These are phyloP conservation scores for Echites panduratus DNA, from an alignment of 257 asterid genomes.

Conservation along the genomic window DNA sequence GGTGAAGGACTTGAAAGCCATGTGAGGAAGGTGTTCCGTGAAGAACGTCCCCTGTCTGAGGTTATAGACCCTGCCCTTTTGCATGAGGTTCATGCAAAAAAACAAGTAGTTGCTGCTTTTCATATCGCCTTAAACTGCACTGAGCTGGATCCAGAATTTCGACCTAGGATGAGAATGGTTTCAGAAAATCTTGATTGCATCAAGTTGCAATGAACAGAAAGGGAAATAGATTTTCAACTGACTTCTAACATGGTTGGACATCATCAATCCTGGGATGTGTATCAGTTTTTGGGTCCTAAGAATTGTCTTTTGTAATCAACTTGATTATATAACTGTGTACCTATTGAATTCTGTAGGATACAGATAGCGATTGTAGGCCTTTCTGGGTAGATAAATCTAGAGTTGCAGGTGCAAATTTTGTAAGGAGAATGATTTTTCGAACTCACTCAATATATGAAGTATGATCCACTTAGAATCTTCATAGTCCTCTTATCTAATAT, in stretches of 20 bases:
- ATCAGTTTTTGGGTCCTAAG: neutral
- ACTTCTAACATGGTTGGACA: constrained; percentile 7
- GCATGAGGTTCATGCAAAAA: constrained; percentile 83
- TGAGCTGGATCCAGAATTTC: constrained; percentile 70
- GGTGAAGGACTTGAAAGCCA: constrained; percentile 58
- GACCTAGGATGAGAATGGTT: constrained; percentile 87
- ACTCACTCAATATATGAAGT: neutral
- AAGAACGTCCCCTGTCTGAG: constrained; percentile 74
- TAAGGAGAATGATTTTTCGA: neutral
- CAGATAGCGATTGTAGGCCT: neutral
- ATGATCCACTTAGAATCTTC: too few species aligned
- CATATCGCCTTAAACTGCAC: constrained; percentile 75
- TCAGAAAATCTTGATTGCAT: constrained; percentile 69
- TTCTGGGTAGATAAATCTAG: neutral
- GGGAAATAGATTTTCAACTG: neutral
- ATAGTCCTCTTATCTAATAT: too few species aligned
- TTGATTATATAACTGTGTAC: neutral
- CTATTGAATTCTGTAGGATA: neutral
- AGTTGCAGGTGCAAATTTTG: neutral
- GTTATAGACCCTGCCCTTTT: constrained; percentile 65
- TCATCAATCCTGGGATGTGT: neutral
- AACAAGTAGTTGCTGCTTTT: constrained; percentile 80
- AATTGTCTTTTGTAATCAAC: neutral
- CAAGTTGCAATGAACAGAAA: constrained; percentile 30
- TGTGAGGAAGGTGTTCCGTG: constrained; percentile 67